Conservation (phyloP, 768 basidiomycete species). For the Pleurotus salmoneostramineus region DNA sequence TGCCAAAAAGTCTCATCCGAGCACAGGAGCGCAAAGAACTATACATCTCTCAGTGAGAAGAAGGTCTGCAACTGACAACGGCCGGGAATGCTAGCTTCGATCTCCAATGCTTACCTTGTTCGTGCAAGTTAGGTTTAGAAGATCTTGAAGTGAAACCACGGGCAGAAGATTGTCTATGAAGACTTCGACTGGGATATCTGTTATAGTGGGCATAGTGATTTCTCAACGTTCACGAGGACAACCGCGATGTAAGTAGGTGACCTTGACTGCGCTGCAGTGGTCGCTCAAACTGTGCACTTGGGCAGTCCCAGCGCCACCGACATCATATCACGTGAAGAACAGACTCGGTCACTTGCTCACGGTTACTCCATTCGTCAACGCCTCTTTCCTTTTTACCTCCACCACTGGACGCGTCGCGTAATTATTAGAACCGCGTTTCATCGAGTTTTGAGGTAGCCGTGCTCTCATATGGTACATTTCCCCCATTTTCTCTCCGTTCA, state of each 20-base stretch:
- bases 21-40: conserved; percentile 56
- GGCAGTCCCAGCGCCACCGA: neutral
- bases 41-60: neutral
- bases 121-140: conserved; percentile 57
- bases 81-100: neutral
- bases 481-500: too few relatives aligned
- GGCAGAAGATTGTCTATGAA: conserved; percentile 71
- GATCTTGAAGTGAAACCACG: conserved; percentile 44
- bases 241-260: too few relatives aligned
- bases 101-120: conserved; percentile 37
- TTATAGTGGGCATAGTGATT: conserved; percentile 25
- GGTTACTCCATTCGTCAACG: neutral
- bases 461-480: too few relatives aligned
- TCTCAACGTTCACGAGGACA: too few relatives aligned
- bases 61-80: too few relatives aligned
- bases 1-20: conserved; percentile 82
- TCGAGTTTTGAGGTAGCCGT: too few relatives aligned
- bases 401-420: neutral
- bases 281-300: neutral
- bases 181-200: conserved; percentile 12
- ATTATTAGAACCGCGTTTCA: too few relatives aligned
- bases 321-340: neutral
- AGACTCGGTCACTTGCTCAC: neutral
- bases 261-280: neutral
- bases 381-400: neutral